Conservation (phyloP, 192 early-diverging fungal species). For the Helicostylum pulchrum region DNA sequence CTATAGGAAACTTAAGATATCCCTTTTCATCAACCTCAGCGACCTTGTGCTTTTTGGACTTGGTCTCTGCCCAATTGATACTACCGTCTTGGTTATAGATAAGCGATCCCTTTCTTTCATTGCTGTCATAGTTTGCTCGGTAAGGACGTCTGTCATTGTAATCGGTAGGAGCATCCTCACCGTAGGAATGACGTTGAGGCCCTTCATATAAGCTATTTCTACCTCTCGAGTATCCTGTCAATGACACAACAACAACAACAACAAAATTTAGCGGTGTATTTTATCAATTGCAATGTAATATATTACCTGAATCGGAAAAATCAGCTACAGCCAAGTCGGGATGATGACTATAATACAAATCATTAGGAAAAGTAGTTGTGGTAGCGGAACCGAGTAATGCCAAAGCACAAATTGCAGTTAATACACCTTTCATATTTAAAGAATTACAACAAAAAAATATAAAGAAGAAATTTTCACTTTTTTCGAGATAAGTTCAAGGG, state of each 20-base stretch:
- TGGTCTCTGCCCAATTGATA: conserved; percentile 1
- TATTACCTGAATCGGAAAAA: not conserved
- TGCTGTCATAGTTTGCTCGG: not conserved
- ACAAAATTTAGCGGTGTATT: not conserved
- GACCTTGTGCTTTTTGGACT: not conserved
- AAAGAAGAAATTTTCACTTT: no score
- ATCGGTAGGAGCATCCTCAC: not conserved
- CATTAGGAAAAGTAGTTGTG: not conserved
- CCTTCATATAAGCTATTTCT: not conserved
- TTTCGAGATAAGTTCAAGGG: no score
- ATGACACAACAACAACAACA: not conserved
- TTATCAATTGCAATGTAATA: no score
- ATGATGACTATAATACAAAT: conserved; percentile 19
- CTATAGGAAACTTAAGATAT: no score
- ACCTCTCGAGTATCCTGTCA: not conserved
- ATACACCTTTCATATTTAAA: not conserved
- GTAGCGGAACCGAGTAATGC: not conserved
- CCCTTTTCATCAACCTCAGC: no score
- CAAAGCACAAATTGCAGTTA: not conserved
- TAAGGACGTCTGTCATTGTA: not conserved
- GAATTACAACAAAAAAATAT: no score
- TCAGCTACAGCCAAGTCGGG: not conserved
- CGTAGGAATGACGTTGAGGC: not conserved
- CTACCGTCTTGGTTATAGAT: conserved; percentile 4
- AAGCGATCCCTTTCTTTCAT: not conserved